A percentile compares a stretch with the other conserved stretches of the same genome.
Evolutionary conservation across 768 basidiomycete genomes (phyloP).

Genomic region (Russula griseocarnosa): DNA sequence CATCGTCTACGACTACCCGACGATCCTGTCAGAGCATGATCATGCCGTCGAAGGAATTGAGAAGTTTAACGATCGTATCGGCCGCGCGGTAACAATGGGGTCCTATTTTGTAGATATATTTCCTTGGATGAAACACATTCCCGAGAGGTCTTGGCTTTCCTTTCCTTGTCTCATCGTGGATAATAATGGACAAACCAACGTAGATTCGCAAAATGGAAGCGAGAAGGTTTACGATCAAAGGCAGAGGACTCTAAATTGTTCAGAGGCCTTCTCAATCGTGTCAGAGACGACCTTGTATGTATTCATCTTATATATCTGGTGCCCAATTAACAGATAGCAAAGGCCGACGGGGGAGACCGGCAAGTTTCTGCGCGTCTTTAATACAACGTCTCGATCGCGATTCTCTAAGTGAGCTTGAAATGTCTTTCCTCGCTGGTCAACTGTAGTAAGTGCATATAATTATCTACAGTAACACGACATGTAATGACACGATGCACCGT

Average conservation of each 20-base stretch:
- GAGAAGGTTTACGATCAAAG: neutral
- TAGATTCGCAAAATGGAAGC: conserved; percentile 19
- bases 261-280: conserved; percentile 3
- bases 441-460: neutral
- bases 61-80: neutral
- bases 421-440: neutral
- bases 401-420: neutral
- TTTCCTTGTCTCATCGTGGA: neutral
- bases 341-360: conserved; percentile 4
- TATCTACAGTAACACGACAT: neutral
- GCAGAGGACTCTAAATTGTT: conserved; percentile 2
- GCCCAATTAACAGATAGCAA: neutral
- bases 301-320: neutral
- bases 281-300: conserved; percentile 8
- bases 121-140: conserved; percentile 20
- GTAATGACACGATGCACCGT: neutral
- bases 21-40: conserved; percentile 6
- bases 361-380: conserved; percentile 9
- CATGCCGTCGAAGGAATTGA: neutral
- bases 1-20: conserved; percentile 29
- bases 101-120: conserved; percentile 1
- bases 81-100: neutral
- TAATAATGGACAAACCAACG: neutral
- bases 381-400: neutral
- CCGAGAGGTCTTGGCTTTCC: conserved; percentile 7